Percentiles rank a stretch among this genome's conserved stretches.
Conservation (phyloP, 2,329 filamentous ascomycete species). For the Pseudogymnoascus sp. region DNA sequence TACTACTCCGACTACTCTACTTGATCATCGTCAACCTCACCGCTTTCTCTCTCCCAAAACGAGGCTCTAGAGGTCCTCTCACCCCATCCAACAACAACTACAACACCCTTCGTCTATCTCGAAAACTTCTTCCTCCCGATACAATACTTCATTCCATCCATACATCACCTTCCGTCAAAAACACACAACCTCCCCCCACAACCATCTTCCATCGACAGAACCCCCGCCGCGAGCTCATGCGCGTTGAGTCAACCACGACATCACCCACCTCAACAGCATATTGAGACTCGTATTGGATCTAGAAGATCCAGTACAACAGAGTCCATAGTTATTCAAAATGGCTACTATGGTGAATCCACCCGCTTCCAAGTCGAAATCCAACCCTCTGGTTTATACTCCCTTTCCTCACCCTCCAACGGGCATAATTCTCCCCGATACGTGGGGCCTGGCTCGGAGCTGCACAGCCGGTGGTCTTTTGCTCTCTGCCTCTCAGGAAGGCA, state of each 20-base stretch:
- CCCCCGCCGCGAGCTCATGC: not conserved
- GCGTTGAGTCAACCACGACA: not conserved
- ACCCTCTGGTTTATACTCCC: slow-evolving; percentile 32
- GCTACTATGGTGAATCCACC: slow-evolving; percentile 50
- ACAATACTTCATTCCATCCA: not conserved
- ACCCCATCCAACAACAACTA: not conserved
- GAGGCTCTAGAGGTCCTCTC: not conserved
- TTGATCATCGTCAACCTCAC: not conserved
- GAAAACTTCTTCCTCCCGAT: not conserved
- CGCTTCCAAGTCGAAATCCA: slow-evolving; percentile 30
- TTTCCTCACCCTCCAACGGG: slow-evolving; percentile 26
- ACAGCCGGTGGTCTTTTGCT: slow-evolving; percentile 7
- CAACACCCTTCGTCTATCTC: not conserved
- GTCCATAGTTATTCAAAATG: slow-evolving; percentile 39
- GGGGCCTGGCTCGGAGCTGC: not conserved
- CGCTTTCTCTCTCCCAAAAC: not conserved
- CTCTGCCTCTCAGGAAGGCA: not conserved
- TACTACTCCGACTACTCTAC: not conserved
- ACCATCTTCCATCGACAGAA: not conserved
- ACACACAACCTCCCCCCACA: not conserved
- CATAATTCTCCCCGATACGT: slow-evolving; percentile 14
- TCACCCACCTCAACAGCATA: not conserved
- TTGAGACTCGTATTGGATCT: slow-evolving; percentile 25
- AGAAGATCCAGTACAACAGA: slow-evolving; percentile 23
- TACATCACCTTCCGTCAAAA: not conserved